phyloP scores from a whole-genome alignment of 345 rosid species.

The Excoecaria agallocha region DNA sequence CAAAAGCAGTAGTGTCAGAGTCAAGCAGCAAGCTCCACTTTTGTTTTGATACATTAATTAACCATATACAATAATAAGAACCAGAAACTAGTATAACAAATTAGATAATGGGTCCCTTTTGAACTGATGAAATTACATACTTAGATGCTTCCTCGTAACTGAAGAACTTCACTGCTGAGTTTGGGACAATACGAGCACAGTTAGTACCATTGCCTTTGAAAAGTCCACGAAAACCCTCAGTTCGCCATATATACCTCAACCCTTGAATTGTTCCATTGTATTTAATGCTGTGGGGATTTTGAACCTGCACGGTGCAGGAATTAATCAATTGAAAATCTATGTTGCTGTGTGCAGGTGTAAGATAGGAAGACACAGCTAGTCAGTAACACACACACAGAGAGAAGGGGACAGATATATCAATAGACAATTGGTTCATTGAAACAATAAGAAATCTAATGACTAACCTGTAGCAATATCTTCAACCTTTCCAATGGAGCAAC shows the following conservation, averaged over 20 bases:
- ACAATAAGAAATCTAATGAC: background rate
- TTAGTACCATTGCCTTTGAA: constrained; percentile 94
- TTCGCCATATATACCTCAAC: constrained; percentile 77
- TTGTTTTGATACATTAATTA: background rate
- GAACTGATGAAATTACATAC: constrained; percentile 33
- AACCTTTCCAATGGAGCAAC: constrained; percentile 95
- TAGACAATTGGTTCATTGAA: background rate
- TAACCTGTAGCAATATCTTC: constrained; percentile 83
- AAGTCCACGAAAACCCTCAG: constrained; percentile 81
- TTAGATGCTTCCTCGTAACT: constrained; percentile 92
- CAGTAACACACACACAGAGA: background rate
- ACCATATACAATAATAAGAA: background rate
- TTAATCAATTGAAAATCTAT: constrained; percentile 15
- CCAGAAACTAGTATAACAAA: background rate
- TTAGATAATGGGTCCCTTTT: background rate
- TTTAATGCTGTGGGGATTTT: constrained; percentile 74
- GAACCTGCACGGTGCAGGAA: constrained; percentile 51
- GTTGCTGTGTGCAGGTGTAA: background rate
- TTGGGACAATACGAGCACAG: constrained; percentile 92
- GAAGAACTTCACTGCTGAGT: constrained; percentile 89
- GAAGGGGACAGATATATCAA: background rate
- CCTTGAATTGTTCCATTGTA: constrained; percentile 86
- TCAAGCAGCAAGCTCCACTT: background rate
- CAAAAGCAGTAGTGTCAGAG: background rate
- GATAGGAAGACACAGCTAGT: background rate